These are phyloP conservation scores for Jaapia argillacea DNA, from an alignment of 768 basidiomycete genomes.

Conservation along the genomic window DNA sequence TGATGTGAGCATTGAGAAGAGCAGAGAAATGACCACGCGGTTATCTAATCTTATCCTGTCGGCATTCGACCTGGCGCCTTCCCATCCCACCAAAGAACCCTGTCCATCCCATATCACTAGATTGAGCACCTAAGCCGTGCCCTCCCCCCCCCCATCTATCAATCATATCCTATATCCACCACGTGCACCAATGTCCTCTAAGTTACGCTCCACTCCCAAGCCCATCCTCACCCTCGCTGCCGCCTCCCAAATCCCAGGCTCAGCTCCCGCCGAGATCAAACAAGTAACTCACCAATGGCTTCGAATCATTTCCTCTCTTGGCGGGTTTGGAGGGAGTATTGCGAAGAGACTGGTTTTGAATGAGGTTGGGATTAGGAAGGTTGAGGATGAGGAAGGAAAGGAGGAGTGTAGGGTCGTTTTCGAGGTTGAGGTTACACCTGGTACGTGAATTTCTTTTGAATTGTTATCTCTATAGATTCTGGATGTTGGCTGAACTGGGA, in stretches of 20 bases:
- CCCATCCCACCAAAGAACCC: no score
- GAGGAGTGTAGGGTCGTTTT: conserved; percentile 19
- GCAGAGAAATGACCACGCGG: no score
- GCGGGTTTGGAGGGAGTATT: conserved; percentile 6
- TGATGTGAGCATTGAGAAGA: no score
- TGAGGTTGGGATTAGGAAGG: conserved; percentile 15
- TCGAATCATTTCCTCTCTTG: conserved; percentile 17
- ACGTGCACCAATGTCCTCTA: no score
- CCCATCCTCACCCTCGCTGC: neutral
- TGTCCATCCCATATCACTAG: no score
- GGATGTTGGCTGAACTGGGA: no score
- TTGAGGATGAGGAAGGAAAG: conserved; percentile 20
- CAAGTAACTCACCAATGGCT: conserved; percentile 30
- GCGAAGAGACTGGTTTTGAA: conserved; percentile 10
- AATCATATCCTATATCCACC: no score
- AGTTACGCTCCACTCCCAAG: neutral
- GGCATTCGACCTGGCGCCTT: no score
- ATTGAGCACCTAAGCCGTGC: no score
- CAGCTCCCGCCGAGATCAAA: conserved; percentile 25
- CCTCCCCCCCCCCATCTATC: no score
- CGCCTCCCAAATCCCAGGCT: conserved; percentile 21
- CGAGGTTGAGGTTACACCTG: conserved; percentile 16
- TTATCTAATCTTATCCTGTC: no score
- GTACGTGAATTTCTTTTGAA: conserved; percentile 9
- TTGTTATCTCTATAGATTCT: neutral